Conservation (phyloP, 1,284 basidiomycete species). For the Ustilago cynodontis region DNA sequence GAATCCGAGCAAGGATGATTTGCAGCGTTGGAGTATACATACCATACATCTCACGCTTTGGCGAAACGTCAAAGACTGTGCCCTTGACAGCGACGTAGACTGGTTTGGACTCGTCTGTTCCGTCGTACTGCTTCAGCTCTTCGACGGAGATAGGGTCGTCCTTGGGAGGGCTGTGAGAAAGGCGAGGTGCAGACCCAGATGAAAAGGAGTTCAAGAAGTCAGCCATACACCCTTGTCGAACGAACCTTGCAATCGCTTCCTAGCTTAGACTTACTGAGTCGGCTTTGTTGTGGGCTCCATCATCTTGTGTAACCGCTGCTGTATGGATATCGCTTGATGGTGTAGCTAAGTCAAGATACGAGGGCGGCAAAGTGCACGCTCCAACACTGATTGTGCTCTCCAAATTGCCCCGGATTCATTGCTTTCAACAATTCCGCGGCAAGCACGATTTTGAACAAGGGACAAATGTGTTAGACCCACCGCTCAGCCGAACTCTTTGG, state of each 20-base stretch:
- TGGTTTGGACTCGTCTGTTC: constrained; percentile 76
- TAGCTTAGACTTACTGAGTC: constrained; percentile 53
- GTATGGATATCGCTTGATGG: neutral
- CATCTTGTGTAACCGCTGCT: constrained; percentile 27
- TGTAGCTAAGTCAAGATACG: neutral
- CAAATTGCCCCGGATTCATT: constrained; percentile 15
- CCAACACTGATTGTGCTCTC: neutral
- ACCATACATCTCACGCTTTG: constrained; percentile 85
- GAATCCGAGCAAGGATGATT: neutral
- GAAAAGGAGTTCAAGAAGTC: neutral
- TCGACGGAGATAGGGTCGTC: constrained; percentile 80
- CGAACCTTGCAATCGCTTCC: neutral
- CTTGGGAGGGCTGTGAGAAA: constrained; percentile 77
- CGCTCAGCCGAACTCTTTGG: constrained; percentile 4
- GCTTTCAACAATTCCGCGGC: constrained; percentile 3
- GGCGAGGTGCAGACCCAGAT: neutral
- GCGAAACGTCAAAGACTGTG: constrained; percentile 83
- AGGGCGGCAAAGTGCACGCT: neutral
- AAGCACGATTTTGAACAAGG: neutral
- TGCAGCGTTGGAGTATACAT: constrained; percentile 70
- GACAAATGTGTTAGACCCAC: neutral
- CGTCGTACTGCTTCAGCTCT: constrained; percentile 79
- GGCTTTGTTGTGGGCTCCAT: constrained; percentile 61
- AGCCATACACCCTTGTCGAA: neutral
- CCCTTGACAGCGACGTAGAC: constrained; percentile 92